Conservation (phyloP, 164 flowering plant species). For the Saururus chinensis region DNA sequence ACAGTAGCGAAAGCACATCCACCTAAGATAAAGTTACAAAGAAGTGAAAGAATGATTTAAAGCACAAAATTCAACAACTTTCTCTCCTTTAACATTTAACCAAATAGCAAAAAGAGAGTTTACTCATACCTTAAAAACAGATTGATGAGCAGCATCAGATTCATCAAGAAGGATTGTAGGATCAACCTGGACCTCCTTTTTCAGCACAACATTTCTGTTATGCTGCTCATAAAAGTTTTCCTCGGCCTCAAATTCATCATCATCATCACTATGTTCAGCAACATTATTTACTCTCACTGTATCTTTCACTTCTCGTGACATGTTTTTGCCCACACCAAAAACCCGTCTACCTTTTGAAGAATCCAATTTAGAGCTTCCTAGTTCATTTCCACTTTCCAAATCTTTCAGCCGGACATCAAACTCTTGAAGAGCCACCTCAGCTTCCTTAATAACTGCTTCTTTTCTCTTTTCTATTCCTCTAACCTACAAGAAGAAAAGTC, state of each 20-base stretch:
- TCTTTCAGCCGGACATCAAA: constrained; percentile 45
- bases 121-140: constrained; percentile 44
- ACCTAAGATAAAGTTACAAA: neutral
- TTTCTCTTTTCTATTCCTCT: constrained; percentile 64
- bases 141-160: constrained; percentile 26
- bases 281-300: constrained; percentile 19
- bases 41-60: neutral
- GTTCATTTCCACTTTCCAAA: constrained; percentile 24
- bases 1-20: no score
- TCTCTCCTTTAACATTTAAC: neutral
- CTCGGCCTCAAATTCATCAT: constrained; percentile 36
- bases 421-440: constrained; percentile 66
- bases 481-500: constrained; percentile 29
- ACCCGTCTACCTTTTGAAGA: constrained; percentile 58
- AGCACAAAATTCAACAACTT: neutral
- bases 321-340: constrained; percentile 45
- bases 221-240: constrained; percentile 22
- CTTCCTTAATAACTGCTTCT: constrained; percentile 63
- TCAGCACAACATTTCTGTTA: constrained; percentile 11
- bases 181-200: constrained; percentile 30
- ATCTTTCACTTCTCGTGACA: constrained; percentile 19
- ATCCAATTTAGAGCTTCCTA: constrained; percentile 14
- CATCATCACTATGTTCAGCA: constrained; percentile 47
- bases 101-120: neutral
- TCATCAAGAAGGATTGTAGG: constrained; percentile 28